A percentile compares a stretch with the other conserved stretches of the same genome.
Evolutionary conservation across 441 rosid genomes (phyloP).

Genomic region (Arabidopsis lyrata): DNA sequence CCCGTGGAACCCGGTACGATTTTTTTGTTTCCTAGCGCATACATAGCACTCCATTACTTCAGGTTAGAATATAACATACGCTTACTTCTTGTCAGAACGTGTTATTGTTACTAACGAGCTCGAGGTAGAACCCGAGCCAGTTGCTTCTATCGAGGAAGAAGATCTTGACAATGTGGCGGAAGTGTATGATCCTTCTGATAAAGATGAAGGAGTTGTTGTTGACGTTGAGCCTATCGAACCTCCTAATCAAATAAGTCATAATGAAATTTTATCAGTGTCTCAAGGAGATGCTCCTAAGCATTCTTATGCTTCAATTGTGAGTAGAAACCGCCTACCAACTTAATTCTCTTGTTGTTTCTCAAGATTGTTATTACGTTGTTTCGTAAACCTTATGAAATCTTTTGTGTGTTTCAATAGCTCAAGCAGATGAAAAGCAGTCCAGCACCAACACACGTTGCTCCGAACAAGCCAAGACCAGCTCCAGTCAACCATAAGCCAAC

Average conservation of each 20-base stretch:
- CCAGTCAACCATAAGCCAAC: constrained; percentile 49
- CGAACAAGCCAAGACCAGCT: constrained; percentile 48
- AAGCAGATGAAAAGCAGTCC: constrained; percentile 61
- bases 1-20: constrained; percentile 63
- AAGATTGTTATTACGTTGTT: not conserved
- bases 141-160: constrained; percentile 51
- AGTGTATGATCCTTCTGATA: constrained; percentile 69
- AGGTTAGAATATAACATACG: constrained; percentile 30
- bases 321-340: constrained; percentile 37
- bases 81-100: constrained; percentile 57
- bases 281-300: constrained; percentile 65
- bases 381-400: constrained; percentile 11
- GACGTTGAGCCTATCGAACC: constrained; percentile 61
- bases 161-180: constrained; percentile 60
- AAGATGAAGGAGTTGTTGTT: constrained; percentile 66
- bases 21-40: constrained; percentile 7
- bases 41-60: not conserved
- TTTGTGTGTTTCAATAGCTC: constrained; percentile 48
- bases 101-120: constrained; percentile 43
- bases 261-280: constrained; percentile 49
- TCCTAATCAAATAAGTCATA: constrained; percentile 41
- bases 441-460: constrained; percentile 56
- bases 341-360: not conserved
- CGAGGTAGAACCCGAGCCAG: constrained; percentile 49
- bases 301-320: constrained; percentile 81